Evolutionary conservation across 73 alveolate genomes (phyloP).

Genomic region (Paramecium octaurelia): DNA sequence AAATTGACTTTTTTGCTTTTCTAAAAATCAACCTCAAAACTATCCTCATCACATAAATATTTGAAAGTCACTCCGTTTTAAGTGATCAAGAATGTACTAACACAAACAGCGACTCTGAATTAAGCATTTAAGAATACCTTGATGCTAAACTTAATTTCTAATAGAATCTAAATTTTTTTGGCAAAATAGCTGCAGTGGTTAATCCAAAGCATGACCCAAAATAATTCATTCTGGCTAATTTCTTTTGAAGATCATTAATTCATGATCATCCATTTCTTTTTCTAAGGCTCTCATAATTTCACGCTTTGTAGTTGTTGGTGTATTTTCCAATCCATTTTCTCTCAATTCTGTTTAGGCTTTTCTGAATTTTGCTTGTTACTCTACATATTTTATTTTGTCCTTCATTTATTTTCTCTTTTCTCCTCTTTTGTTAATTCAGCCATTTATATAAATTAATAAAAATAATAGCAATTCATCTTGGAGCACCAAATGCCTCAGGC

Average conservation of each 20-base stretch:
- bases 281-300: neutral
- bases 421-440: neutral
- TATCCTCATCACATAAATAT: neutral
- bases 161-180: neutral
- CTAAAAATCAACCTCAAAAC: neutral
- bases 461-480: constrained; percentile 48
- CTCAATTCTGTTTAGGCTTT: neutral
- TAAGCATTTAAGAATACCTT: neutral
- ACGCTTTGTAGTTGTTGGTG: neutral
- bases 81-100: neutral
- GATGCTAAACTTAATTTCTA: neutral
- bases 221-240: neutral
- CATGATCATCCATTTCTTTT: neutral
- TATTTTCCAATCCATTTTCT: neutral
- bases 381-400: neutral
- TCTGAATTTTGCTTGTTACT: neutral
- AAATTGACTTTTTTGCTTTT: neutral
- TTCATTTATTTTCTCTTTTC: neutral
- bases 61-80: neutral
- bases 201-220: neutral
- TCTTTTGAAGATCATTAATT: neutral
- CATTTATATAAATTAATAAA: neutral
- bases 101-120: neutral
- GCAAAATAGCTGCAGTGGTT: neutral
- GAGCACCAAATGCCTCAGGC: constrained; percentile 89